Percentiles rank a stretch among this genome's conserved stretches.
These are phyloP conservation scores for Hypoxylon sp. DNA, from an alignment of 2,329 filamentous ascomycete genomes.

Conservation along the genomic window DNA sequence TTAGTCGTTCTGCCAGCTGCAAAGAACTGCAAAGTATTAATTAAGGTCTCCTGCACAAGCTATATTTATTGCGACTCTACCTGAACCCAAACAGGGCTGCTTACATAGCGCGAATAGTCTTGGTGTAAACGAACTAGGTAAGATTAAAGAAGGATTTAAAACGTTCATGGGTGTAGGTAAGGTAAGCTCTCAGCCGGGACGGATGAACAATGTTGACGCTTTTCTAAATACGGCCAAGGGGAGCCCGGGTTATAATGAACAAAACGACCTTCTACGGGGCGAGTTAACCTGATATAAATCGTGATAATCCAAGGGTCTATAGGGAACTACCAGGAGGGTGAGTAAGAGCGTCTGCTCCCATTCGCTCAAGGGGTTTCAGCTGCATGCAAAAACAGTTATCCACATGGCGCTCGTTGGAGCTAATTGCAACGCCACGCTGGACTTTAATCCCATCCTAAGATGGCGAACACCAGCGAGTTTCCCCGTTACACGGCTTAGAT, in stretches of 20 bases:
- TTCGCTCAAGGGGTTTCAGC: constrained; percentile 14
- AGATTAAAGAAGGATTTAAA: constrained; percentile 6
- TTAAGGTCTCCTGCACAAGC: constrained; percentile 2
- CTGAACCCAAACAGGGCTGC: not conserved
- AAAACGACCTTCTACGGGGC: constrained; percentile 7
- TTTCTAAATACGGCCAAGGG: constrained; percentile 10
- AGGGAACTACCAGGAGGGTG: not conserved
- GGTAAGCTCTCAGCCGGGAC: constrained; percentile 22
- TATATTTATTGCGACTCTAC: constrained; percentile 3
- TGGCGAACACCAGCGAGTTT: constrained; percentile 16
- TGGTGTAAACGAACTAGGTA: not conserved
- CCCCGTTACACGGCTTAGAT: constrained; percentile 15
- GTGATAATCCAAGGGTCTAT: not conserved
- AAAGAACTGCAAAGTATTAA: not conserved
- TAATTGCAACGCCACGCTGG: constrained; percentile 9
- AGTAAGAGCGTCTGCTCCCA: not conserved
- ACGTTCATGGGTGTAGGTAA: constrained; percentile 7
- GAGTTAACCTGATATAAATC: not conserved
- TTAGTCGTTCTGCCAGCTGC: not conserved
- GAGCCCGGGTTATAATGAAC: constrained; percentile 19
- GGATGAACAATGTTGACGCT: constrained; percentile 20
- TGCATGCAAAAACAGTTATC: constrained; percentile 14
- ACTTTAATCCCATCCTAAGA: constrained; percentile 10
- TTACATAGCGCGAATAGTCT: not conserved
- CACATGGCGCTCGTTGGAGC: constrained; percentile 6